These are phyloP conservation scores for Xylaria scruposa DNA, from an alignment of 495 filamentous ascomycete species.

Conservation along the genomic window DNA sequence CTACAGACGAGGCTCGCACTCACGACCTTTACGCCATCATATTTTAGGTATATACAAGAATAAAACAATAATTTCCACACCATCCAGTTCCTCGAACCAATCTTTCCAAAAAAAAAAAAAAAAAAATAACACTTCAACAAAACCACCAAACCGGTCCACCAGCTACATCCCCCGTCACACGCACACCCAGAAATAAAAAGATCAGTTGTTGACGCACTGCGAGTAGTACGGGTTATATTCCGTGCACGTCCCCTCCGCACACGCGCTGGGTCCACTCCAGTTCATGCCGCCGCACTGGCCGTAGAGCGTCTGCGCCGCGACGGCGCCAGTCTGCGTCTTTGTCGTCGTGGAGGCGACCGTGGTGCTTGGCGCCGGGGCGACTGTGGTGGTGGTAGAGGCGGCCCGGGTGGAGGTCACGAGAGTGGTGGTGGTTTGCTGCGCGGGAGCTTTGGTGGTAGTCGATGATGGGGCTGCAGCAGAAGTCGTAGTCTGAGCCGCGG, in stretches of 20 bases:
- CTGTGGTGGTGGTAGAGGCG: slow-evolving; percentile 16
- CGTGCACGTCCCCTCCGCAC: slow-evolving; percentile 56
- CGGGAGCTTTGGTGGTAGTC: slow-evolving; percentile 40
- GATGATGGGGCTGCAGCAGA: not conserved
- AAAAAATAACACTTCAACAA: not conserved
- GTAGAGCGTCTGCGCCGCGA: slow-evolving; percentile 43
- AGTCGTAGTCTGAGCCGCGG: slow-evolving; percentile 7
- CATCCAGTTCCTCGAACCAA: not conserved
- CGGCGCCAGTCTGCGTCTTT: slow-evolving; percentile 40
- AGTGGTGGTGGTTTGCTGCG: slow-evolving; percentile 39
- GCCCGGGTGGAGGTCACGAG: slow-evolving; percentile 39
- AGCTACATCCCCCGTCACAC: not conserved
- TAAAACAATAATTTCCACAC: too few species aligned
- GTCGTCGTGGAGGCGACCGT: slow-evolving; percentile 38
- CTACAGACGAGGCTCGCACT: not conserved
- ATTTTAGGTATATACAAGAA: slow-evolving; percentile 11
- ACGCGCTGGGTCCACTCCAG: slow-evolving; percentile 55
- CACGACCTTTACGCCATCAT: not conserved
- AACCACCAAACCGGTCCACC: not conserved
- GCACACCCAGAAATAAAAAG: not conserved
- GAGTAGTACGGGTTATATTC: slow-evolving; percentile 56
- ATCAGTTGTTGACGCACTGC: slow-evolving; percentile 49
- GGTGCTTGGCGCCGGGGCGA: slow-evolving; percentile 35
- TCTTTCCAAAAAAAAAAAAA: too few species aligned
- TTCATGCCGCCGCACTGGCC: slow-evolving; percentile 61